phyloP scores from a whole-genome alignment of 371 early-diverging fungal genomes.

The Parasitella parasitica region DNA sequence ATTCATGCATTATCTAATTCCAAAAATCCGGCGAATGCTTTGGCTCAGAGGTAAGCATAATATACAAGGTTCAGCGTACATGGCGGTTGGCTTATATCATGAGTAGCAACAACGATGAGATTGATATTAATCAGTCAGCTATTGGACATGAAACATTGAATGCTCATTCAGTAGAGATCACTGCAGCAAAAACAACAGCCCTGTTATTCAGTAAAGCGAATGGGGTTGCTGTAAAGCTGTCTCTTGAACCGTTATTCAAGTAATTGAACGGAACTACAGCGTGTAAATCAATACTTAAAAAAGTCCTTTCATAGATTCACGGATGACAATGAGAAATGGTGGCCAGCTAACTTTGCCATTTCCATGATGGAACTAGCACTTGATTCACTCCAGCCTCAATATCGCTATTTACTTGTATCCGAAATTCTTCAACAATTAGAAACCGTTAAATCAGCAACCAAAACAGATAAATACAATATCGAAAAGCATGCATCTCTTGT shows the following conservation, averaged over 20 bases:
- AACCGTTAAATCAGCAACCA: slow-evolving; percentile 15
- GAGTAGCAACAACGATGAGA: slow-evolving; percentile 7
- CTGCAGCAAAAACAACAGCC: slow-evolving; percentile 38
- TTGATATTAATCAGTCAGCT: slow-evolving; percentile 31
- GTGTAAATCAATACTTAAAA: too few species aligned
- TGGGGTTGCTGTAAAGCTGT: slow-evolving; percentile 45
- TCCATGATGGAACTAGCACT: slow-evolving; percentile 60
- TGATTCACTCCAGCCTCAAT: slow-evolving; percentile 62
- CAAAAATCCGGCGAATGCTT: slow-evolving; percentile 32
- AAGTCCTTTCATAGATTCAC: slow-evolving; percentile 55
- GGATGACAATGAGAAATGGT: slow-evolving; percentile 62
- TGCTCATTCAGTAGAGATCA: slow-evolving; percentile 24
- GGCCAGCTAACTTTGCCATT: slow-evolving; percentile 56
- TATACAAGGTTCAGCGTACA: neutral
- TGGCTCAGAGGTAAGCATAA: slow-evolving; percentile 20
- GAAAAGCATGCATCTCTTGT: slow-evolving; percentile 60
- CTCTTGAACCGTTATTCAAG: slow-evolving; percentile 49
- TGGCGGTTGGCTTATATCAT: neutral
- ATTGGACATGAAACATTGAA: slow-evolving; percentile 25
- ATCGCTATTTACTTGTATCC: slow-evolving; percentile 67
- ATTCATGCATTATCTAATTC: slow-evolving; percentile 46
- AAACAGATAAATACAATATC: slow-evolving; percentile 23
- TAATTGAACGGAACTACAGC: slow-evolving; percentile 11
- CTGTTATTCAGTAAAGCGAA: slow-evolving; percentile 36
- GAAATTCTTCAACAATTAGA: slow-evolving; percentile 64